Conservation (phyloP, 2,329 filamentous ascomycete genomes). For the Sordariomycetes sp. region DNA sequence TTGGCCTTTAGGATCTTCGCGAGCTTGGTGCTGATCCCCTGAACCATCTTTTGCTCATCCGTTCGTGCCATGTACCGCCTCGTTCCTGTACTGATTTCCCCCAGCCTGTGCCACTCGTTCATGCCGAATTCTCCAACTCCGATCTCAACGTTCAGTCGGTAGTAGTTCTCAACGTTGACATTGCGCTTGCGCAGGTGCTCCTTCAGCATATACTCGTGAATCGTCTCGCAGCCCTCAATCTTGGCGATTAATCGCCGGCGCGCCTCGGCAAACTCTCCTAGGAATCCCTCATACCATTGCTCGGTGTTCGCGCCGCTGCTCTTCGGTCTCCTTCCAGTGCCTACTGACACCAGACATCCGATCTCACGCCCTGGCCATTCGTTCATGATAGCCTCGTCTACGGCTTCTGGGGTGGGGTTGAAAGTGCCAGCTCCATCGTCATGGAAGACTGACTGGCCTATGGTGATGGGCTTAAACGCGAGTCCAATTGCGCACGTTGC, state of each 20-base stretch:
- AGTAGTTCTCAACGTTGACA: constrained; percentile 85
- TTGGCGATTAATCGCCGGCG: constrained; percentile 76
- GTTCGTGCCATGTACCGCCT: constrained; percentile 69
- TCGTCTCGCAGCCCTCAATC: constrained; percentile 90
- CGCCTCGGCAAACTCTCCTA: constrained; percentile 89
- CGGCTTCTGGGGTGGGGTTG: constrained; percentile 75
- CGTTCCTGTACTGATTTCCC: constrained; percentile 90
- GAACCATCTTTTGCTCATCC: constrained; percentile 68
- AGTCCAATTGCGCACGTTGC: constrained; percentile 88
- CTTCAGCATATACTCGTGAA: constrained; percentile 76
- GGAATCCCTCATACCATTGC: constrained; percentile 88
- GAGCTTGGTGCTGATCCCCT: constrained; percentile 69
- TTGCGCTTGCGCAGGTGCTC: constrained; percentile 69
- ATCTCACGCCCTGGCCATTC: constrained; percentile 94
- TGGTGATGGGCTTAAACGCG: constrained; percentile 91
- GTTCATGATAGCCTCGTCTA: constrained; percentile 86
- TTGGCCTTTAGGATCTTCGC: constrained; percentile 76
- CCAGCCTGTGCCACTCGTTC: constrained; percentile 95
- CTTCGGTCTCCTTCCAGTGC: constrained; percentile 76
- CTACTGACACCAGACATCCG: constrained; percentile 85
- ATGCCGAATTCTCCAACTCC: constrained; percentile 96
- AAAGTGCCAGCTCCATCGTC: constrained; percentile 89
- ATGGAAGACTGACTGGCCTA: constrained; percentile 88
- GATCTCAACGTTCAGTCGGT: constrained; percentile 91
- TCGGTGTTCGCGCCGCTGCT: constrained; percentile 60